phyloP scores from a whole-genome alignment of 2,329 filamentous ascomycete species.

The Pestalotiopsis fici region DNA sequence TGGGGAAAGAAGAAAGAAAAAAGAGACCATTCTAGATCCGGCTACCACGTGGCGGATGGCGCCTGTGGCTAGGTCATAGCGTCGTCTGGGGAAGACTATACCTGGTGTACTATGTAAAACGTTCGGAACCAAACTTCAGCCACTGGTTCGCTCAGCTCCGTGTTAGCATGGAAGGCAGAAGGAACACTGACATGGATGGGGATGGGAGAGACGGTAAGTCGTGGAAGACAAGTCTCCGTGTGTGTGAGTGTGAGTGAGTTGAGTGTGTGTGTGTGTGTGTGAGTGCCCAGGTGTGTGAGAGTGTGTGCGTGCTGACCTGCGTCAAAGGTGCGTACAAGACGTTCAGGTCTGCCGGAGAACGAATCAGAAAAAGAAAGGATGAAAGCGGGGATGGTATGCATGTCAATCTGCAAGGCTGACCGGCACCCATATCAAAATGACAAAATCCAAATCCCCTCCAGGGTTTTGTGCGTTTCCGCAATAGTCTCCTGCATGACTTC shows the following conservation, averaged over 20 bases:
- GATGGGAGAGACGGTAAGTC: neutral
- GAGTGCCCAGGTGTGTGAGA: too few relatives aligned
- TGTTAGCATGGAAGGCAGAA: neutral
- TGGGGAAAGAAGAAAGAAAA: neutral
- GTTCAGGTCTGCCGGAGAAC: neutral
- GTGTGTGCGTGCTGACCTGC: neutral
- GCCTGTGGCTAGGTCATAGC: constrained; percentile 1
- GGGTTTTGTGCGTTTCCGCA: neutral
- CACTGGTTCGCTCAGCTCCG: neutral
- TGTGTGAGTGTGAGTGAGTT: neutral
- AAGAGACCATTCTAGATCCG: neutral
- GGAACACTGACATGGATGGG: neutral
- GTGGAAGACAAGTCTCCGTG: neutral
- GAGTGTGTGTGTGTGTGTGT: too few relatives aligned
- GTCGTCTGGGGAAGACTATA: neutral
- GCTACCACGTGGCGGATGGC: neutral
- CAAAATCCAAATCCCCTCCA: neutral
- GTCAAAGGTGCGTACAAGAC: neutral
- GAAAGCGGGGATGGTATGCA: neutral
- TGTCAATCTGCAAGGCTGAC: constrained; percentile 7
- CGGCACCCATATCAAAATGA: neutral
- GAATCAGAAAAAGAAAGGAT: neutral
- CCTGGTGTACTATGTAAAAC: neutral
- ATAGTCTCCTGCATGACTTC: neutral
- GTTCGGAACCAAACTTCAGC: neutral